Percentiles rank a stretch among this genome's conserved stretches.
phyloP scores from a whole-genome alignment of 805 yeast genomes.

The Vanderwaltozyma tropicalis region DNA sequence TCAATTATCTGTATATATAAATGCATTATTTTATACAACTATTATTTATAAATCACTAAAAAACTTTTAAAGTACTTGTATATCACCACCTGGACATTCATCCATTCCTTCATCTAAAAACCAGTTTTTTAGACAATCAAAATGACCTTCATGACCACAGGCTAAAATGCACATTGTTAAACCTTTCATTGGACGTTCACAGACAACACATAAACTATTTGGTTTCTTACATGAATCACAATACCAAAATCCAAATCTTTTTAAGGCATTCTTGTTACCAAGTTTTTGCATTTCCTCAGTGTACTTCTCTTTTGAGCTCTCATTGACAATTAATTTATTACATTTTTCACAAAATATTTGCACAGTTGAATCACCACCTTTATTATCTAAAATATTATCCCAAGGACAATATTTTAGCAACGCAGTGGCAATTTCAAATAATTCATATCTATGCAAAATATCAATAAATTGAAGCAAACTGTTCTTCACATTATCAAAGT shows the following conservation, averaged over 20 bases:
- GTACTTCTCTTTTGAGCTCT: constrained; percentile 35
- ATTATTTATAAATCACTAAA: no score
- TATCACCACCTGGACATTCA: constrained; percentile 73
- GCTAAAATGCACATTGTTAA: constrained; percentile 46
- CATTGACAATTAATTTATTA: constrained; percentile 49
- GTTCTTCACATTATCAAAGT: constrained; percentile 20
- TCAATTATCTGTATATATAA: no score
- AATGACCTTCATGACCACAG: constrained; percentile 88
- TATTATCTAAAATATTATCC: constrained; percentile 23
- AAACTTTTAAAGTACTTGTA: not conserved
- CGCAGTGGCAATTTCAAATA: constrained; percentile 28
- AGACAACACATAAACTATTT: constrained; percentile 64
- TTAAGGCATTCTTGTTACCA: constrained; percentile 26
- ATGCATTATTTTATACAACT: no score
- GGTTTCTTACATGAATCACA: constrained; percentile 59
- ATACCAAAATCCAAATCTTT: constrained; percentile 66
- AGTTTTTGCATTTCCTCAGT: constrained; percentile 16
- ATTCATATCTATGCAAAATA: constrained; percentile 25
- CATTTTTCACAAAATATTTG: constrained; percentile 56
- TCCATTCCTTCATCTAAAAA: constrained; percentile 49
- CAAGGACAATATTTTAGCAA: constrained; percentile 25
- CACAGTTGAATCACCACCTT: constrained; percentile 30
- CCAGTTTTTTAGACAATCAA: constrained; percentile 72
- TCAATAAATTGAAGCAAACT: constrained; percentile 24
- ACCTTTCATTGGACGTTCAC: constrained; percentile 70